phyloP scores from a whole-genome alignment of 352 stramenopile species.

The Pythium sukuiense region DNA sequence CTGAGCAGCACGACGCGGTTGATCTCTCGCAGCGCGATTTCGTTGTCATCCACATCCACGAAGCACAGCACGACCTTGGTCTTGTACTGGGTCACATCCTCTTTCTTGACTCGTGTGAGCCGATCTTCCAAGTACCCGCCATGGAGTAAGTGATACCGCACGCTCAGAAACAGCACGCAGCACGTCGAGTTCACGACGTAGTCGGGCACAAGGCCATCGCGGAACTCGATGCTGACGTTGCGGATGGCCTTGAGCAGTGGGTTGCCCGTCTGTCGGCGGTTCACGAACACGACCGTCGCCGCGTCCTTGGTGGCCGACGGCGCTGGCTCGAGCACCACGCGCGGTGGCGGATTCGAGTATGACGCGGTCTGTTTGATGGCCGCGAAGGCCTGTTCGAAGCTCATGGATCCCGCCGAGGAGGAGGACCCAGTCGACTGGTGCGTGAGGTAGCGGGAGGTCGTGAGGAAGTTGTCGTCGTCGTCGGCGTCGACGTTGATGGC shows the following conservation, averaged over 20 bases:
- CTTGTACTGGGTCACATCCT: constrained; percentile 73
- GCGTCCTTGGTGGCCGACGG: constrained; percentile 35
- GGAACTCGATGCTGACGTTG: constrained; percentile 93
- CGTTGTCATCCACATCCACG: constrained; percentile 96
- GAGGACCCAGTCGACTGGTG: constrained; percentile 7
- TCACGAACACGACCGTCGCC: constrained; percentile 69
- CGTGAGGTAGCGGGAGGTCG: constrained; percentile 22
- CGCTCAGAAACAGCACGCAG: constrained; percentile 91
- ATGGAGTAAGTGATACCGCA: constrained; percentile 90
- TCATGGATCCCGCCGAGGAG: neutral
- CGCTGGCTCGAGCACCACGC: constrained; percentile 12
- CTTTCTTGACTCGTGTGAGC: constrained; percentile 86
- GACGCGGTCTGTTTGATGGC: constrained; percentile 55
- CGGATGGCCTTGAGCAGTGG: constrained; percentile 90
- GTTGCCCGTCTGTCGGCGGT: constrained; percentile 92
- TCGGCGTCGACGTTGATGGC: constrained; percentile 10
- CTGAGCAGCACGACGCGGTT: constrained; percentile 92
- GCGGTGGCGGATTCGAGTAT: constrained; percentile 36
- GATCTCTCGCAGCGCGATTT: constrained; percentile 89
- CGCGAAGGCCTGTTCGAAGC: constrained; percentile 53
- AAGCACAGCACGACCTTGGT: constrained; percentile 93
- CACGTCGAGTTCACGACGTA: constrained; percentile 91
- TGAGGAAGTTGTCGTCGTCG: constrained; percentile 21
- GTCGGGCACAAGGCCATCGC: constrained; percentile 90
- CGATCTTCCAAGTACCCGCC: constrained; percentile 90